Evolutionary conservation across 768 basidiomycete genomes (phyloP), one percentile per base, ranked within the genome.

Genomic region (Amanita phalloides): DNA sequence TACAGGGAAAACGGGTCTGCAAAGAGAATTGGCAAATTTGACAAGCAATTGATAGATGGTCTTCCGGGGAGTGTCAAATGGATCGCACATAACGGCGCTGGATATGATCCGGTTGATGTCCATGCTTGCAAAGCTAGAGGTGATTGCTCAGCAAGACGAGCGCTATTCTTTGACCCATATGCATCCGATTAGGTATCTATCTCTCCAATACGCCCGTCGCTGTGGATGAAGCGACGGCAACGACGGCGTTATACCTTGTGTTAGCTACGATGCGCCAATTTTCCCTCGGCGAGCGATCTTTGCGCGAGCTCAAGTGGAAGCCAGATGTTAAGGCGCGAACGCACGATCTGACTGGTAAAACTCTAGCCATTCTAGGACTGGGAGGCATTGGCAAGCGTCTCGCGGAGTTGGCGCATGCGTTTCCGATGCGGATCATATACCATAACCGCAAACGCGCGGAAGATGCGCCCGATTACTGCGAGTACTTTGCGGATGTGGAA

Each of bases 21-120:
- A 5, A 67, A 73, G 45, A 68, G 65, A 37, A 82, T 92, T 58
- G 91, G 89, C 17, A 68, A 79, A 13, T 92, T 91, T 60, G 89
- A 96, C 64, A 77, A 79, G 63, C 86, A 85, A 55, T 72, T 95
- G 56, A 73, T 96, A 56, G 66, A 72, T 45, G 78, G 75, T 0
- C 71, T 96, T 8, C 82, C 90, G 1, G 55, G 72, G 1, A 73
- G 71, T 17, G 75, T 94, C 55, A 82, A 83, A 60, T 92, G 86
- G 84, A 90, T 95, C 62, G 88, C 84, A 1, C 91, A 92, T 65
- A 93, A 93, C 53, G 93, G 92, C 9, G 91, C 93, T 0, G 91
- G 93, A 0, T 96, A 96, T 63, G 91, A 96, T 63, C 81, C 84
- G 55, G 84, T 95, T 56, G 86, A 93, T 60, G 79, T 92, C 13